phyloP scores from a whole-genome alignment of 805 yeast genomes.

The Metschnikowia hibisci region DNA sequence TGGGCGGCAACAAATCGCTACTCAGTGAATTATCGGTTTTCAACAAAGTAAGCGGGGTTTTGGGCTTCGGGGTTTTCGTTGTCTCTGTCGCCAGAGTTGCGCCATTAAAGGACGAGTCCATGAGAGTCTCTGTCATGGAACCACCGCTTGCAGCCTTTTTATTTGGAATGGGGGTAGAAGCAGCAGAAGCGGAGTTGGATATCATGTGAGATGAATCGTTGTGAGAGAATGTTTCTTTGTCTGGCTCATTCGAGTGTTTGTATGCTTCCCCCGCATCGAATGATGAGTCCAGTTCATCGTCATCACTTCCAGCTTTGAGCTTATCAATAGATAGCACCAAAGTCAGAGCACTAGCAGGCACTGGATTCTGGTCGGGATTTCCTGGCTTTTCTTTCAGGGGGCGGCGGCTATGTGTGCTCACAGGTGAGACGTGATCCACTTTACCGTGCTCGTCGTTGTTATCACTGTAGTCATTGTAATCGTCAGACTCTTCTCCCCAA shows the following conservation, averaged over 20 bases:
- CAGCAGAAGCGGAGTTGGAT: no score
- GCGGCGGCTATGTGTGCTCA: background rate
- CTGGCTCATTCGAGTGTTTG: background rate
- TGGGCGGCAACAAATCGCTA: slow-evolving; percentile 23
- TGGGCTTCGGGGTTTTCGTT: background rate
- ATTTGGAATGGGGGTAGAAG: no score
- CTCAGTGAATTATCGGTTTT: background rate
- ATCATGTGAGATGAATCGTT: no score
- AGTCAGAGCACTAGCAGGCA: slow-evolving; percentile 7
- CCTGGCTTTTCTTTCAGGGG: background rate
- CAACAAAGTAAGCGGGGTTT: background rate
- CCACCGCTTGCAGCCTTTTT: no score
- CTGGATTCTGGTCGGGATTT: background rate
- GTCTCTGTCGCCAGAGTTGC: background rate
- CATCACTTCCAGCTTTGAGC: background rate
- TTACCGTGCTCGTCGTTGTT: background rate
- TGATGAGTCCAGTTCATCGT: slow-evolving; percentile 9
- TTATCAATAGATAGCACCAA: slow-evolving; percentile 37
- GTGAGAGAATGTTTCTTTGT: no score
- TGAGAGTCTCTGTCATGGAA: no score
- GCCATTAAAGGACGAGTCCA: no score
- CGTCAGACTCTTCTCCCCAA: slow-evolving; percentile 38
- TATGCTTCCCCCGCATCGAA: background rate
- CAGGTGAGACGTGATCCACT: background rate
- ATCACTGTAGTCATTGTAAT: slow-evolving; percentile 22